Conservation (phyloP, 805 yeast genomes). For the Metschnikowia similis region DNA sequence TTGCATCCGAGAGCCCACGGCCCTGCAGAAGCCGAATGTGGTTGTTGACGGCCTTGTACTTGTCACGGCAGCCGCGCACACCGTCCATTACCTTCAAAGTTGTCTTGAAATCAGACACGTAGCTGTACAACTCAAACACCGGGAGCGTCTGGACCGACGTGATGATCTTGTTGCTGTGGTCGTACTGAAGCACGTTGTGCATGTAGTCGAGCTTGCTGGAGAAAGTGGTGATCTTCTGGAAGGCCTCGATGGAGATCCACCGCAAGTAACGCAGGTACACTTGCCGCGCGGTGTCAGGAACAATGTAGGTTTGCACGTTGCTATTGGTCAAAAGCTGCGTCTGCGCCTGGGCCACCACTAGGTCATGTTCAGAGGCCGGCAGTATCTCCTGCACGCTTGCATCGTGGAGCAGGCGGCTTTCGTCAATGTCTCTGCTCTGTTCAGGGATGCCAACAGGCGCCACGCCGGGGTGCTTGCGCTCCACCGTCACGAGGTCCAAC, state of each 20-base stretch:
- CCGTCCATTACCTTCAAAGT: neutral
- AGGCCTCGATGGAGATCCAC: conserved; percentile 37
- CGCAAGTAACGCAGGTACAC: conserved; percentile 19
- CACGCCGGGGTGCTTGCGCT: conserved; percentile 26
- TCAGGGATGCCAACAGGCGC: conserved; percentile 40
- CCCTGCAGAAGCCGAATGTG: neutral
- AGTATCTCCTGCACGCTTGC: neutral
- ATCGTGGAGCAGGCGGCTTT: neutral
- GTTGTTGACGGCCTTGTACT: neutral
- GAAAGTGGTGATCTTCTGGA: conserved; percentile 36
- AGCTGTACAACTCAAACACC: conserved; percentile 29
- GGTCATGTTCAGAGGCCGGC: neutral
- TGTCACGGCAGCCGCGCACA: neutral
- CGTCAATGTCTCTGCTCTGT: conserved; percentile 7
- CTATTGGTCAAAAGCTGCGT: conserved; percentile 24
- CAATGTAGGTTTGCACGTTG: conserved; percentile 33
- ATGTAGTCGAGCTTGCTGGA: conserved; percentile 41
- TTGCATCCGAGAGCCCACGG: neutral
- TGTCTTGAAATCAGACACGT: conserved; percentile 1
- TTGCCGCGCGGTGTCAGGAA: conserved; percentile 33
- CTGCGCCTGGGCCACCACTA: neutral
- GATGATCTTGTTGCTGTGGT: conserved; percentile 26
- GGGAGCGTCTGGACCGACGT: conserved; percentile 31
- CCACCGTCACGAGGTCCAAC: conserved; percentile 23
- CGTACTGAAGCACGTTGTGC: conserved; percentile 44